These are phyloP conservation scores for Amylocystis lapponica DNA, from an alignment of 768 basidiomycete species.

Conservation along the genomic window DNA sequence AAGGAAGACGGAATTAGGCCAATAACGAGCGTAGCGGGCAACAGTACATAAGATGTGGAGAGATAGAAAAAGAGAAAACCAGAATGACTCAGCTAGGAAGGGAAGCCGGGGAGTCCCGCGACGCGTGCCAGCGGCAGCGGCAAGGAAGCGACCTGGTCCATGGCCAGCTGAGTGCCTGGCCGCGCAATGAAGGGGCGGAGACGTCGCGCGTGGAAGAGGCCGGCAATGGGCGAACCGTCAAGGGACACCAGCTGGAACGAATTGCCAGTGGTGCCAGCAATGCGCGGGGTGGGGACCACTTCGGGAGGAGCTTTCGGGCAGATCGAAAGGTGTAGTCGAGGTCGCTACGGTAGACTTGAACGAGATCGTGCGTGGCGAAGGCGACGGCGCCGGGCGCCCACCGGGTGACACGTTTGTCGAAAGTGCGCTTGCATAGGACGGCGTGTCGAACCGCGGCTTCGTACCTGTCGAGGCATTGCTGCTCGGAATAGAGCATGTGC, in stretches of 20 bases:
- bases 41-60: too few species aligned
- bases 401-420: slow-evolving; percentile 20
- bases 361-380: slow-evolving; percentile 24
- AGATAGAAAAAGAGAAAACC: background rate
- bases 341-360: slow-evolving; percentile 25
- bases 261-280: background rate
- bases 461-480: slow-evolving; percentile 28
- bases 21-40: background rate
- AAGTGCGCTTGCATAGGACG: slow-evolving; percentile 5
- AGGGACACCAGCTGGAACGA: background rate
- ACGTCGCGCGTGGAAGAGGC: background rate
- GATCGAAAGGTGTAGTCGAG: slow-evolving; percentile 24
- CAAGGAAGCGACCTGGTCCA: background rate
- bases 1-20: background rate
- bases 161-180: background rate
- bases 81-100: background rate
- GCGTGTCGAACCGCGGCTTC: slow-evolving; percentile 18
- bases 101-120: background rate
- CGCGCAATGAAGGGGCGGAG: background rate
- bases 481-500: slow-evolving; percentile 27
- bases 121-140: background rate
- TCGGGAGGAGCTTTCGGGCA: slow-evolving; percentile 24
- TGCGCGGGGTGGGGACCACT: slow-evolving; percentile 24
- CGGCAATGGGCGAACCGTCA: background rate
- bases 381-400: slow-evolving; percentile 13